Base-by-base conservation (phyloP, 1,284 basidiomycete species). In the Coniophora puteana region DNA sequence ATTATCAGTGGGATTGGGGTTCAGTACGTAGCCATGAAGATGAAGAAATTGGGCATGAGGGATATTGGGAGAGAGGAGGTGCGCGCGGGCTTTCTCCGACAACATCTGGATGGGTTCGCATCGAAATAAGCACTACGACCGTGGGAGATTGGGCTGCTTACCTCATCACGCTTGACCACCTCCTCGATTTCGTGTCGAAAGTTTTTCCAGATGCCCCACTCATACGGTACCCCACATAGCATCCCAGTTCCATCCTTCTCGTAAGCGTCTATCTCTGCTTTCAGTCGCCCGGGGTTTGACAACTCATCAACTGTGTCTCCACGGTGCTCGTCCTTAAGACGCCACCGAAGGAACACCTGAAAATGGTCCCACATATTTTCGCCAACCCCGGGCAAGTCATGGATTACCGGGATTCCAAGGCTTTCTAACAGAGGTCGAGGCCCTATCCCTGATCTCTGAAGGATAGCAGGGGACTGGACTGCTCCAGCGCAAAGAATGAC, bases 301-400 rank as follows among this genome's bases (percentile, higher is more conserved):
- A n/a, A n/a, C n/a, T n/a, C 24, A 4, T 37, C 36, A 27, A 13
- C 16, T 16, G 25, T 17, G 7, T 18, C n/a, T 12, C n/a, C 22
- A 5, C 20, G 25, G 14, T 37, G 14, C 8, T 26, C 21, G 5
- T 37, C 24, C 22, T 37, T 16, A 20, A 27, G 14, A 8, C 36
- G 13, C 36, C 36, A 37, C 28, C 28, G 26, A 13, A 26, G 36
- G n/a, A 25, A 27, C 21, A 77, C 53, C 30, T 70, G 63, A 8
- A 66, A 59, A 53, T 83, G 80, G 48, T 82, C 79, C 52, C 69
- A 65, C 18, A 80, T 66, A 46, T 78, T 64, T 4, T 65, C 57
- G 10, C 78, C 76, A 11, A 83, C 80, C 11, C 70, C 74, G 4
- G 75, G 69, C 5, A 76, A 60, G 48, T 80, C 70, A 23, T 65